Base-by-base conservation (phyloP, 148 eudicot species). In the Beta vulgaris region DNA sequence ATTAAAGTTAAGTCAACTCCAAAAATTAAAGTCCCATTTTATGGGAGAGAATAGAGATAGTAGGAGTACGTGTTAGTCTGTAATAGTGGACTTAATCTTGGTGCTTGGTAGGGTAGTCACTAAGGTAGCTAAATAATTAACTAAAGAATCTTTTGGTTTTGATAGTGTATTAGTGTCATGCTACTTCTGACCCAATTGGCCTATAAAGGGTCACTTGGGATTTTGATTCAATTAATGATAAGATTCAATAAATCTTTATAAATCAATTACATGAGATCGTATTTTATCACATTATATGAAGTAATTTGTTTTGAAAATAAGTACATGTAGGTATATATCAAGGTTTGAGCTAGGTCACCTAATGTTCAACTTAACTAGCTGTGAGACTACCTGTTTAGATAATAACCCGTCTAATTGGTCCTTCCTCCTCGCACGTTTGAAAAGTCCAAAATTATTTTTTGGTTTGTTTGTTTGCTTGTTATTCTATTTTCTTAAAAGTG, bases 141-240 rank as follows among this genome's bases (percentile, higher is more conserved):
- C 23, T 3, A 5, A 36, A 32, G 1, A 26, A 57, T 26, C 2
- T 25, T 15, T 57, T 53, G 61, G 10, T n/a, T n/a, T n/a, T n/a
- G n/a, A n/a, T n/a, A n/a, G n/a, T n/a, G n/a, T n/a, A n/a, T n/a
- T 36, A 70, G 32, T 25, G 25, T 36, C 40, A 7, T 4, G 28
- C n/a, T 15, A 35, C 7, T 15, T 60, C 16, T 48, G 76, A 32
- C 76, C 69, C 69, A 43, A 59, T 42, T 19, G 28, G 66, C 40
- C 7, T 43, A 43, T 60, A 61, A 73, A 72, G 69, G 57, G 76
- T 40, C 76, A 73, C 37, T 73, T 18, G n/a, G 3, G 62, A 54
- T 73, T 73, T 73, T 15, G 44, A 36, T 26, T 74, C 37, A 11
- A 63, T 40, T 34, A 64, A 32, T 35, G 3, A 19, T 75, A 26